Percentiles rank a stretch among this genome's conserved stretches.
Evolutionary conservation across 2,329 filamentous ascomycete genomes (phyloP).

Genomic region (Lasiodiplodia hormozganensis): DNA sequence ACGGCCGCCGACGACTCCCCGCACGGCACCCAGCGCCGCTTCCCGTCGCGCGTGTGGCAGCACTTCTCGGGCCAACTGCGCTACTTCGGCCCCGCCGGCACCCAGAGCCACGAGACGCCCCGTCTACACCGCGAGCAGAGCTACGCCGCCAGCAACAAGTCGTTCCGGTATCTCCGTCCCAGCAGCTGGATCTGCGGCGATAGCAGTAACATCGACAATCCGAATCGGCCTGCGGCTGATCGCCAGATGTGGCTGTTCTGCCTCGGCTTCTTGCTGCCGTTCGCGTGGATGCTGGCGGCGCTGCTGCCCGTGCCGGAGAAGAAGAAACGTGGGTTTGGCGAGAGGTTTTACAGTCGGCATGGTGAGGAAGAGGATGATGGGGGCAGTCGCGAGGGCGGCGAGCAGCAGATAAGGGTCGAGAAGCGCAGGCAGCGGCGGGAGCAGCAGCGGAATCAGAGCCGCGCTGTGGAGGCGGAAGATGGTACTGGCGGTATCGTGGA

Average conservation of each 20-base stretch:
- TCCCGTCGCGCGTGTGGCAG: neutral
- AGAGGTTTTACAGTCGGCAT: neutral
- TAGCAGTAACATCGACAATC: neutral
- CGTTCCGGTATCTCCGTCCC: slow-evolving; percentile 8
- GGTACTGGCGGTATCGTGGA: slow-evolving; percentile 12
- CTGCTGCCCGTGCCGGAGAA: slow-evolving; percentile 10
- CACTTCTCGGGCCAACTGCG: neutral
- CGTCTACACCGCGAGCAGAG: slow-evolving; percentile 15
- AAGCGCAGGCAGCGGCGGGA: neutral
- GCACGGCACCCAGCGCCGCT: neutral
- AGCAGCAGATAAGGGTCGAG: neutral
- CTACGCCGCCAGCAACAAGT: neutral
- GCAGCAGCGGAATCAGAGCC: neutral
- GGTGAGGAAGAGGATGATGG: neutral
- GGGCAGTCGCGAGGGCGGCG: neutral
- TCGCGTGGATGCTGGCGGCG: slow-evolving; percentile 28
- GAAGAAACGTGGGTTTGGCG: neutral
- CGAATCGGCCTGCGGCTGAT: slow-evolving; percentile 1
- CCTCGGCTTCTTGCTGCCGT: slow-evolving; percentile 20
- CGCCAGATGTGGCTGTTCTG: slow-evolving; percentile 23
- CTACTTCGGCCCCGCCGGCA: neutral
- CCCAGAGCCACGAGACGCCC: slow-evolving; percentile 1
- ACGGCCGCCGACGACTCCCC: slow-evolving; percentile 1
- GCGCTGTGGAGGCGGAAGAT: neutral
- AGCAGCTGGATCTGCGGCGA: slow-evolving; percentile 5